Percentiles rank a stretch among this genome's conserved stretches.
Evolutionary conservation across 768 basidiomycete genomes (phyloP).

Genomic region (Lyophyllum decastes): DNA sequence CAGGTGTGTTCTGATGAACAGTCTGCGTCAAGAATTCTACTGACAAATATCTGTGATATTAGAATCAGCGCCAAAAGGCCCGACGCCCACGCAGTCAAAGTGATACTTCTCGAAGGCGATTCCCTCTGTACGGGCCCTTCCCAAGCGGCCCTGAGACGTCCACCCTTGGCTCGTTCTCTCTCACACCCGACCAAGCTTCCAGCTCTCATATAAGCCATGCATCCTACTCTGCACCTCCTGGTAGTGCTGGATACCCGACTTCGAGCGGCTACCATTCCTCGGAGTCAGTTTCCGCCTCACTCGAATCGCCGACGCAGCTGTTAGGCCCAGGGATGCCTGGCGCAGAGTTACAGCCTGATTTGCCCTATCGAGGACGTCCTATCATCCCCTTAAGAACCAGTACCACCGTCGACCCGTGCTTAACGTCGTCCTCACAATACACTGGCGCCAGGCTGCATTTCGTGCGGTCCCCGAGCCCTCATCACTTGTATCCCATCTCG

Average conservation of each 20-base stretch:
- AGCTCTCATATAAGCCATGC: slow-evolving; percentile 11
- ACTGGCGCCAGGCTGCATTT: not conserved
- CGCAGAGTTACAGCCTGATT: slow-evolving; percentile 18
- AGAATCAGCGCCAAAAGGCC: slow-evolving; percentile 91
- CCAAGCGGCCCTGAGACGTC: slow-evolving; percentile 42
- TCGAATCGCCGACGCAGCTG: slow-evolving; percentile 39
- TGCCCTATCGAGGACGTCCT: slow-evolving; percentile 3
- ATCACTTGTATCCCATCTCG: slow-evolving; percentile 20
- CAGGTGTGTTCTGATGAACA: slow-evolving; percentile 49
- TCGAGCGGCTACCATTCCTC: slow-evolving; percentile 25
- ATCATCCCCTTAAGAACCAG: slow-evolving; percentile 6
- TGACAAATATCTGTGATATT: slow-evolving; percentile 17
- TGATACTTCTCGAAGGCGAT: slow-evolving; percentile 49
- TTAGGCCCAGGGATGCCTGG: slow-evolving; percentile 61
- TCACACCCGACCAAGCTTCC: slow-evolving; percentile 9
- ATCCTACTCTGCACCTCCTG: not conserved
- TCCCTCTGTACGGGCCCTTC: slow-evolving; percentile 66
- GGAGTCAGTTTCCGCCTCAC: slow-evolving; percentile 28
- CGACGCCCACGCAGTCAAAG: slow-evolving; percentile 70
- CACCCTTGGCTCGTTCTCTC: slow-evolving; percentile 16
- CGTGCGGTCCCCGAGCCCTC: slow-evolving; percentile 21
- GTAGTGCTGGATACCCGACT: not conserved
- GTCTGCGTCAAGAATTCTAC: slow-evolving; percentile 19
- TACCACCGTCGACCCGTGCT: slow-evolving; percentile 7
- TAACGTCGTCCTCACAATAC: not conserved